Base-by-base conservation (phyloP, 2,329 filamentous ascomycete species). In the Tolypocladium nubicola region DNA sequence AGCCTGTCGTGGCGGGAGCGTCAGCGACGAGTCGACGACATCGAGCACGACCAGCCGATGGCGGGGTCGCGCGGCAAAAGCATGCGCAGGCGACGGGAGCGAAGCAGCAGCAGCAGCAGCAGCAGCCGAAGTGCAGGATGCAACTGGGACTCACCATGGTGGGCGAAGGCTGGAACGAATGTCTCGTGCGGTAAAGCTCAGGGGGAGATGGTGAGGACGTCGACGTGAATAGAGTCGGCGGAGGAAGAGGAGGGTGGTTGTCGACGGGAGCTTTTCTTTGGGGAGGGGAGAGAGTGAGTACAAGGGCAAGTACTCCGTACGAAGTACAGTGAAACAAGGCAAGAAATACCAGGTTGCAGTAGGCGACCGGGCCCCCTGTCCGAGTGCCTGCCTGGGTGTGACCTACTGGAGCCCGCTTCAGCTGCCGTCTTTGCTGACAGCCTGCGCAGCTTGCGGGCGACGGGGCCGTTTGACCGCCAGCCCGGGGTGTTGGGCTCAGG, bases 1-100 rank as follows among this genome's bases (percentile, higher is more conserved):
- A 75, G 93, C 93, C 93, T 97, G 74, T 57, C 56, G 43, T 53
- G 55, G 57, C 53, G 52, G n/a, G 38, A 23, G 61, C 55, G 58
- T 57, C 54, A 58, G 45, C 55, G 66, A 71, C 60, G 67, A 21
- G n/a, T 33, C 21, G 45, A 33, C 19, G 13, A 23, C 23, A 50
- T 40, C 26, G 49, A 41, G 50, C 30, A 23, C 30, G 57, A 45
- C 57, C 60, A 66, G 64, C 66, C 11, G 30, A 37, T 30, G 30
- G 47, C 47, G 47, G 47, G 47, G 47, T 52, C 30, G 47, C 40
- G 9, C 40, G 8, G 8, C 39, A n/a, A 41, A 41, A 9, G 40
- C 40, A 41, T 9, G 40, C 39, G 39, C 47, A 33, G 26, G 26
- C 19, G 41, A 30, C 13, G 53, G 37, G 37, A 38, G 50, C 39